Evolutionary conservation across 208 protist species (phyloP).

Genomic region (Leishmania amazonensis): DNA sequence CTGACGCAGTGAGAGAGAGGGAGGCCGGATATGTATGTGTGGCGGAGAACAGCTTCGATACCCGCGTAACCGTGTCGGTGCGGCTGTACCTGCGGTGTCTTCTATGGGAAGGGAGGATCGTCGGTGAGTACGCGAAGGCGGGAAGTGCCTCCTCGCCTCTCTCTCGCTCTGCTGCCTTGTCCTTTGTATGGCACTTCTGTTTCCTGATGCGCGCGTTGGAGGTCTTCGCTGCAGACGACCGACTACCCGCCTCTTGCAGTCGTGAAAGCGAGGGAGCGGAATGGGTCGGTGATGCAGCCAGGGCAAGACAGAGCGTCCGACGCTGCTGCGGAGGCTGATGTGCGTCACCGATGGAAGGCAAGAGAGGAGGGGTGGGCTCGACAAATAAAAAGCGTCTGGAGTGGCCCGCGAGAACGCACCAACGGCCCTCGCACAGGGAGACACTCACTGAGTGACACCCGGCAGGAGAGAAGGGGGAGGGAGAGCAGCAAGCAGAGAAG

Average conservation of each 20-base stretch:
- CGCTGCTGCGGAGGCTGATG: not conserved
- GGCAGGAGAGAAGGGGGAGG: not conserved
- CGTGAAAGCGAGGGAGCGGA: not conserved
- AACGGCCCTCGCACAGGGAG: not conserved
- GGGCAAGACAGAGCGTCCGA: not conserved
- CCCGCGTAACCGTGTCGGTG: not conserved
- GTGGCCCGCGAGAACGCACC: not conserved
- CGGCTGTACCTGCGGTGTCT: not conserved
- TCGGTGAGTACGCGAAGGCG: not conserved
- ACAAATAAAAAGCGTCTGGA: not conserved
- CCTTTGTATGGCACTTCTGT: not conserved
- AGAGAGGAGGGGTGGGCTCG: not conserved
- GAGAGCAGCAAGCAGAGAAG: not conserved
- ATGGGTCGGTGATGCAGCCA: not conserved
- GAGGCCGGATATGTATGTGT: too few species aligned
- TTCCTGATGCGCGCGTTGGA: not conserved
- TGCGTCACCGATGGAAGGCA: not conserved
- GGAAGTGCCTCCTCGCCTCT: not conserved
- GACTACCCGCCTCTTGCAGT: not conserved
- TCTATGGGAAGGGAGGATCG: not conserved
- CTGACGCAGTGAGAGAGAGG: not conserved
- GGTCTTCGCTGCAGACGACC: not conserved
- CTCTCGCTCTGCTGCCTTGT: not conserved
- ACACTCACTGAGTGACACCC: not conserved
- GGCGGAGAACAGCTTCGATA: not conserved